Evolutionary conservation across 225 moss, liverwort and hornwort species (phyloP).

Genomic region (Takakia lepidozioides): DNA sequence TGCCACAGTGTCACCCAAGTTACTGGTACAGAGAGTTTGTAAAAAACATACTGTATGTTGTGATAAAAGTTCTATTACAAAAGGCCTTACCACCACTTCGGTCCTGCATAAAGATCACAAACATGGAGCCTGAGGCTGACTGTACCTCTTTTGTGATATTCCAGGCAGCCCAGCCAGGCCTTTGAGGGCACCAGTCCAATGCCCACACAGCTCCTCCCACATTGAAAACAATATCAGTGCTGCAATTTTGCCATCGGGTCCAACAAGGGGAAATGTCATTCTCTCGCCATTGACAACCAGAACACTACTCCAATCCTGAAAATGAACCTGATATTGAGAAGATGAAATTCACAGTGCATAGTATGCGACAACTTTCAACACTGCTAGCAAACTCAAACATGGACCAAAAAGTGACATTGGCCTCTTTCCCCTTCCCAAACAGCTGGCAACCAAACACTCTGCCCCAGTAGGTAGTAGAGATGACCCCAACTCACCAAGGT

Average conservation of each 20-base stretch:
- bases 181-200: constrained; percentile 91
- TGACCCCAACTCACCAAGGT: constrained; percentile 39
- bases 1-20: constrained; percentile 25
- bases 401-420: neutral
- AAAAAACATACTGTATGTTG: neutral
- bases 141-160: constrained; percentile 30
- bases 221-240: constrained; percentile 67
- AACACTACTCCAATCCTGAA: constrained; percentile 3
- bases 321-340: neutral
- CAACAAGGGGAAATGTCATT: constrained; percentile 3
- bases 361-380: too few relatives aligned
- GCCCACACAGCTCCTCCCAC: constrained; percentile 89
- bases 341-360: neutral
- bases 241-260: constrained; percentile 17
- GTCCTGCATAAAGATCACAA: neutral
- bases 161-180: constrained; percentile 55
- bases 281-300: constrained; percentile 4
- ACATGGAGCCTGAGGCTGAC: neutral
- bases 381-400: too few relatives aligned
- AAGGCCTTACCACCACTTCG: constrained; percentile 20
- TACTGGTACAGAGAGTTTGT: too few relatives aligned
- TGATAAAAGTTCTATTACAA: constrained; percentile 1
- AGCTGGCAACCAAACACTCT: neutral
- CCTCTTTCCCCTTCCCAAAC: too few relatives aligned
- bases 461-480: constrained; percentile 2